phyloP scores from a whole-genome alignment of 2,329 filamentous ascomycete species.

The Venturia pyrina region DNA sequence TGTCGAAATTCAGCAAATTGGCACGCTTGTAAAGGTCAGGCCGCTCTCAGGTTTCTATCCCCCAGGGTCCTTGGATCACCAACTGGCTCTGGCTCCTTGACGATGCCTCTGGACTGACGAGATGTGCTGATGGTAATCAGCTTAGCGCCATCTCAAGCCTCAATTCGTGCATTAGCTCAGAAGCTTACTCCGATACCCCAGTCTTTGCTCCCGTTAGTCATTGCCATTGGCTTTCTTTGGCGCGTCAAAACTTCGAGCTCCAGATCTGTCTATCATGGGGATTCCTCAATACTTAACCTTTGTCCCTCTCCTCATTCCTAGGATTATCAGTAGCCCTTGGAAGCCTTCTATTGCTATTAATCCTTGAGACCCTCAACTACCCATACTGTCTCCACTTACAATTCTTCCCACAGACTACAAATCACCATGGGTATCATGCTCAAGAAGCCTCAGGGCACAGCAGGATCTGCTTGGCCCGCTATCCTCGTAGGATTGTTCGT shows the following conservation, averaged over 20 bases:
- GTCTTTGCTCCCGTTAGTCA: not conserved
- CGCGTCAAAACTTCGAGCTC: not conserved
- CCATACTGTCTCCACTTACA: not conserved
- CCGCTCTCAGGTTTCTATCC: not conserved
- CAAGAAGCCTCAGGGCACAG: conserved; percentile 35
- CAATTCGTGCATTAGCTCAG: not conserved
- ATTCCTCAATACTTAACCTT: not conserved
- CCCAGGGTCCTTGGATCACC: not conserved
- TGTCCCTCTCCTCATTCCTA: not conserved
- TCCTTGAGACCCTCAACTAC: not conserved
- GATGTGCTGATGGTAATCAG: not conserved
- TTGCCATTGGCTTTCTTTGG: not conserved
- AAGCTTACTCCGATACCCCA: not conserved
- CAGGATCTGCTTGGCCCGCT: conserved; percentile 37
- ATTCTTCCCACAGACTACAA: no score
- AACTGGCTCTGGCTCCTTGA: not conserved
- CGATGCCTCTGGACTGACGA: not conserved
- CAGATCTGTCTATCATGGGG: not conserved
- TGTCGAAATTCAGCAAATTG: not conserved
- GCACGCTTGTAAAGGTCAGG: not conserved
- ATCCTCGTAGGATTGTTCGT: conserved; percentile 39
- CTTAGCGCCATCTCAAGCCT: not conserved
- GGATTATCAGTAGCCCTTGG: not conserved
- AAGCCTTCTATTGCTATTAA: not conserved
- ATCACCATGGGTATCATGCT: conserved; percentile 31